Conservation (phyloP, 2,329 filamentous ascomycete genomes). For the Aspergillus vadensis region DNA sequence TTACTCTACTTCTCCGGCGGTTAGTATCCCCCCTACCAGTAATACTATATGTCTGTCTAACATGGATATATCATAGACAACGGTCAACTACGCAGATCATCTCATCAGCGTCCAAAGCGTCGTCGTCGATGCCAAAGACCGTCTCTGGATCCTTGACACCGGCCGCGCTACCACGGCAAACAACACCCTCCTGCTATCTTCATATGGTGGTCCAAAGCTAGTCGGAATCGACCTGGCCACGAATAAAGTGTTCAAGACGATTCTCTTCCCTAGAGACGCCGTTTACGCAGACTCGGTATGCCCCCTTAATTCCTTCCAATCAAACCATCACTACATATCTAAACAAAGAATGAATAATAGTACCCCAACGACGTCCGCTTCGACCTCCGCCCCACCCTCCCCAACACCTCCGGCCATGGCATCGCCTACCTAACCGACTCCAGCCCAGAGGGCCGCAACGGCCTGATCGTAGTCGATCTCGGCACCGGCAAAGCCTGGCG, state of each 20-base stretch:
- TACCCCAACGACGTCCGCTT: constrained; percentile 2
- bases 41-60: neutral
- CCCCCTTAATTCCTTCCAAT: neutral
- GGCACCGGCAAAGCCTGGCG: neutral
- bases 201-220: neutral
- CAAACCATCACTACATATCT: neutral
- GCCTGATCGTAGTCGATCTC: neutral
- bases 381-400: neutral
- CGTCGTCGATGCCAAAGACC: neutral
- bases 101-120: constrained; percentile 1
- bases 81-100: neutral
- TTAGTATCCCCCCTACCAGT: neutral
- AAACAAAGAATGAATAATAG: neutral
- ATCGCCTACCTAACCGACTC: neutral
- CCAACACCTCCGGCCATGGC: neutral
- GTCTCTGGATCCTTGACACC: neutral
- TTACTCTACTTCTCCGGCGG: neutral
- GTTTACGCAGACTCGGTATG: neutral
- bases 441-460: neutral
- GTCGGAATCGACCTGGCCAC: neutral
- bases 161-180: neutral
- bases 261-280: neutral
- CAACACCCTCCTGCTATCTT: neutral
- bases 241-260: neutral
- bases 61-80: neutral